Percentiles rank a stretch among this genome's conserved stretches.
Conservation (phyloP, 2,329 filamentous ascomycete genomes). For the Colletotrichum ledebouriae region DNA sequence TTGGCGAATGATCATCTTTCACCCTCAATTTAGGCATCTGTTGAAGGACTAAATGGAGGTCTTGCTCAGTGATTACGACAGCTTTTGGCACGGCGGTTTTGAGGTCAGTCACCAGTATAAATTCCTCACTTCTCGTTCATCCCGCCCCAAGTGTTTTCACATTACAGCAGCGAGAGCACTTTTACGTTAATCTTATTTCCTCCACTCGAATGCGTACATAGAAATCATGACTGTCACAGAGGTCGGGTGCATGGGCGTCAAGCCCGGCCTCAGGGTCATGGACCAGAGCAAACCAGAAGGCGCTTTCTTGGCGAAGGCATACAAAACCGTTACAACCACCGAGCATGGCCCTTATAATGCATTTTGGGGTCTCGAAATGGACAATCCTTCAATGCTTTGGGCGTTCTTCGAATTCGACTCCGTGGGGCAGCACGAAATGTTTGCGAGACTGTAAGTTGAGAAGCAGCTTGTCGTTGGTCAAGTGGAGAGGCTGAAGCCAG, state of each 20-base stretch:
- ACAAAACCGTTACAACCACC: conserved; percentile 37
- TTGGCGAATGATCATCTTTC: no score
- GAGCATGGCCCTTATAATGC: conserved; percentile 43
- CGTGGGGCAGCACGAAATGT: conserved; percentile 45
- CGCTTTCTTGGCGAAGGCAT: conserved; percentile 37
- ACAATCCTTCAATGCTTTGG: conserved; percentile 45
- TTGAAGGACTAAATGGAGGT: no score
- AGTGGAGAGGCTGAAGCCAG: neutral
- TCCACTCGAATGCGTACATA: neutral
- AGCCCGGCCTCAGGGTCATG: conserved; percentile 43
- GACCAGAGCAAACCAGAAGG: conserved; percentile 44
- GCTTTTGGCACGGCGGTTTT: no score
- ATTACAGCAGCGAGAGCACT: no score
- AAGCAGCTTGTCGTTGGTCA: neutral
- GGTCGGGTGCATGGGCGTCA: conserved; percentile 44
- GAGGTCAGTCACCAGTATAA: no score
- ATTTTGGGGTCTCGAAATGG: conserved; percentile 44
- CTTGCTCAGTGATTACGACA: no score
- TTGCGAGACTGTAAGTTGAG: conserved; percentile 43
- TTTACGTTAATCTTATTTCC: neutral
- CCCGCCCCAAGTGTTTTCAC: no score
- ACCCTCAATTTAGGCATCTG: no score
- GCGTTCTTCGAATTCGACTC: conserved; percentile 48
- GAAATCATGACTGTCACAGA: conserved; percentile 40
- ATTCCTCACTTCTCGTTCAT: no score